phyloP scores from a whole-genome alignment of 83 land plant genomes.

The Thuja plicata region DNA sequence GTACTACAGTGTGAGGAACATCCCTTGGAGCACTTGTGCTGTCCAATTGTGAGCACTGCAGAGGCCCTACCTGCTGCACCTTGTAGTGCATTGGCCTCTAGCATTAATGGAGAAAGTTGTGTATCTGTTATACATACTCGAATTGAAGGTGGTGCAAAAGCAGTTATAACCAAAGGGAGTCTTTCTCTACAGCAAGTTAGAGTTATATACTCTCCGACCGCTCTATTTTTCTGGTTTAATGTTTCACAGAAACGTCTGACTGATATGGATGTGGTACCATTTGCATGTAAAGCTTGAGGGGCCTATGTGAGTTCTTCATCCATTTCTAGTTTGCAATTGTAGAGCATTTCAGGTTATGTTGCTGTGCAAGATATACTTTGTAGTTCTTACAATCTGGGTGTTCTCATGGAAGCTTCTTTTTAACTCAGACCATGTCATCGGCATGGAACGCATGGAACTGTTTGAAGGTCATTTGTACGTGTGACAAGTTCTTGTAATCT shows the following conservation, averaged over 20 bases:
- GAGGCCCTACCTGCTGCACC: slow-evolving; percentile 24
- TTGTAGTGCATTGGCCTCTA: not conserved
- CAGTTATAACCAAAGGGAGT: slow-evolving; percentile 74
- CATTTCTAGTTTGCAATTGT: not conserved
- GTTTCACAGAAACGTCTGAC: slow-evolving; percentile 31
- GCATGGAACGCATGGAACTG: too few relatives aligned
- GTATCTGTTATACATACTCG: slow-evolving; percentile 83
- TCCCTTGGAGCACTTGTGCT: slow-evolving; percentile 88
- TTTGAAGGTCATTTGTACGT: not conserved
- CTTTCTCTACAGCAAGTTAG: slow-evolving; percentile 84
- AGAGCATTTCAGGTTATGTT: not conserved
- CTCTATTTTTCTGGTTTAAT: slow-evolving; percentile 92
- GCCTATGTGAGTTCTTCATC: not conserved
- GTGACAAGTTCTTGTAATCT: not conserved
- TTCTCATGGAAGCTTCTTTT: not conserved
- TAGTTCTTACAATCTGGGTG: not conserved
- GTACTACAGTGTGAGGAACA: slow-evolving; percentile 85
- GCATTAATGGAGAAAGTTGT: slow-evolving; percentile 33
- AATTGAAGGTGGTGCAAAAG: slow-evolving; percentile 95
- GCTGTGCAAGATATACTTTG: not conserved
- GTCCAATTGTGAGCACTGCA: slow-evolving; percentile 87
- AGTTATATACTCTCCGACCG: slow-evolving; percentile 76
- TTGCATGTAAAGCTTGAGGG: slow-evolving; percentile 6
- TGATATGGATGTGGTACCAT: slow-evolving; percentile 3
- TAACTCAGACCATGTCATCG: not conserved